Evolutionary conservation across 352 stramenopile species (phyloP).

Genomic region (Phytophthora rubi): DNA sequence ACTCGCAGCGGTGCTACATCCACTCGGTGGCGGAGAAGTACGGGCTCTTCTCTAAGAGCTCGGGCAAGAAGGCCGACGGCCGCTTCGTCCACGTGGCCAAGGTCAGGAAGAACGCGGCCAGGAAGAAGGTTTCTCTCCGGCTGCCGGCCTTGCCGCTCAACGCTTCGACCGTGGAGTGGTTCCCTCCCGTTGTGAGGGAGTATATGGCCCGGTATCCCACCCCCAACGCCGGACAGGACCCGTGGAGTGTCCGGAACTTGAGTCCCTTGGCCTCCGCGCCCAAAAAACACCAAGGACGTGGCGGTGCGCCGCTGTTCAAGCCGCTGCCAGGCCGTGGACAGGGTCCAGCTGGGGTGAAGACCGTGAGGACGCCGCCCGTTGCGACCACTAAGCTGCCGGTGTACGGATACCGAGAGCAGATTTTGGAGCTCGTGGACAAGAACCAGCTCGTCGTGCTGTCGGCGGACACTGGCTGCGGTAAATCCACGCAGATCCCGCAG

Average conservation of each 20-base stretch:
- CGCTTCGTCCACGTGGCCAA: slow-evolving; percentile 85
- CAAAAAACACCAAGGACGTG: slow-evolving; percentile 26
- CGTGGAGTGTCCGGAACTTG: slow-evolving; percentile 39
- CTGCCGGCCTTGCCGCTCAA: slow-evolving; percentile 47
- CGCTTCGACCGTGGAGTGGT: slow-evolving; percentile 39
- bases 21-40: slow-evolving; percentile 83
- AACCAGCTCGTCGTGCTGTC: slow-evolving; percentile 94
- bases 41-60: slow-evolving; percentile 85
- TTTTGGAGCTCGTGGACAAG: slow-evolving; percentile 63
- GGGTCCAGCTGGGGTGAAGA: slow-evolving; percentile 14
- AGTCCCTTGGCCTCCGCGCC: slow-evolving; percentile 22
- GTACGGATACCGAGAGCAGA: slow-evolving; percentile 64
- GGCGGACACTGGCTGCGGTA: slow-evolving; percentile 95
- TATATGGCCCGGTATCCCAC: slow-evolving; percentile 59
- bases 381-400: slow-evolving; percentile 58
- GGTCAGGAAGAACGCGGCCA: slow-evolving; percentile 84
- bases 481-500: slow-evolving; percentile 94
- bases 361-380: slow-evolving; percentile 16
- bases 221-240: slow-evolving; percentile 20
- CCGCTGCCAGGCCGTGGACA: slow-evolving; percentile 31
- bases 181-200: slow-evolving; percentile 46
- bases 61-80: slow-evolving; percentile 58
- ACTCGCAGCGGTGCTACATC: slow-evolving; percentile 83
- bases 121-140: slow-evolving; percentile 73
- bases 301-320: slow-evolving; percentile 45